Percentiles rank a stretch among this genome's conserved stretches.
Evolutionary conservation across 768 basidiomycete species (phyloP).

Genomic region (Kondoa subrosea): DNA sequence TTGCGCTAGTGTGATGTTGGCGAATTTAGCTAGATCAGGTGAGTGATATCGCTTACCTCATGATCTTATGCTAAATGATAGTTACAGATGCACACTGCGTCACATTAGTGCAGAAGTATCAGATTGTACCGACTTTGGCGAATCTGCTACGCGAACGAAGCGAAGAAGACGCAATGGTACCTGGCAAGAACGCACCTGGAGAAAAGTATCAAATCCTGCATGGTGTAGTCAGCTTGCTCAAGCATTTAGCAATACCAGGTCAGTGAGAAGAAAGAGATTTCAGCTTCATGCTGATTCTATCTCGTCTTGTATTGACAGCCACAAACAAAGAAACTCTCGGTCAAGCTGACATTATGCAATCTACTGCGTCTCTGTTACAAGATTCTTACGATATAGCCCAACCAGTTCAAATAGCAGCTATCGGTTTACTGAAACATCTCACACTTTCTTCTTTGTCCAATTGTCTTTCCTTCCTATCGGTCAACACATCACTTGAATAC

Average conservation of each 20-base stretch:
- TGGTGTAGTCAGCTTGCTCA: conserved; percentile 66
- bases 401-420: conserved; percentile 68
- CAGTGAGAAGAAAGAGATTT: neutral
- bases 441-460: conserved; percentile 48
- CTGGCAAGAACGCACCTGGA: conserved; percentile 5
- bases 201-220: conserved; percentile 51
- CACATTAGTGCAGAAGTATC: conserved; percentile 40
- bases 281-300: conserved; percentile 30
- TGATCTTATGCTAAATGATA: conserved; percentile 19
- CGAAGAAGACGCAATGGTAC: conserved; percentile 33
- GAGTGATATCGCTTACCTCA: neutral
- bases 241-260: conserved; percentile 50
- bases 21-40: conserved; percentile 67
- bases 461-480: conserved; percentile 41
- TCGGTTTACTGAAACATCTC: conserved; percentile 77
- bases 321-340: conserved; percentile 47
- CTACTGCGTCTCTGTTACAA: conserved; percentile 52
- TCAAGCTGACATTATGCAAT: conserved; percentile 47
- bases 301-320: no score
- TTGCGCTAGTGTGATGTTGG: conserved; percentile 64
- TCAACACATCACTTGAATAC: no score
- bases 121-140: conserved; percentile 51
- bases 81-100: conserved; percentile 29
- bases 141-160: conserved; percentile 41
- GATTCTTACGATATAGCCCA: conserved; percentile 63